Base-by-base conservation (phyloP, 495 filamentous ascomycete species). In the Xylaria curta region DNA sequence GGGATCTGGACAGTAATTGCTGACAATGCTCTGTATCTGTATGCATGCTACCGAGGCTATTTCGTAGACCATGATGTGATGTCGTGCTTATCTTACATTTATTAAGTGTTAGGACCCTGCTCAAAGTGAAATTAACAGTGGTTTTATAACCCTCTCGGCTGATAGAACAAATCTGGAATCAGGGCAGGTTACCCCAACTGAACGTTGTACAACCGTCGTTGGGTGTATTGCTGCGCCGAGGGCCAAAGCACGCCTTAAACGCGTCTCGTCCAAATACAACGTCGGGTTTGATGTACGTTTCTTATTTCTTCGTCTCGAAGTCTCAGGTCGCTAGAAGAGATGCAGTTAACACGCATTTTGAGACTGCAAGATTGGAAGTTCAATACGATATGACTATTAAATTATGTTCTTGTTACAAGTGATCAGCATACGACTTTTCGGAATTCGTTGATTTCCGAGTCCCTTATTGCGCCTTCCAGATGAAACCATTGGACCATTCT, bases 71-170 rank as follows among this genome's bases (percentile, higher is more conserved):
- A 26, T 51, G 19, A 44, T 51, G 21, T 53, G 19, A 44, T 51
- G 21, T 53, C 4, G 17, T 66, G 63, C 63, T 66, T 66, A 66
- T 53, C 26, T 66, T 44, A 66, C 17, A 24, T 49, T 66, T 49
- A 53, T 66, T 66, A 66, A 66, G 31, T 53, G 1, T 9, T 5
- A 8, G 9, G 21, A 53, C 63, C 63, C 21, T 51, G 63, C 46
- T 66, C 21, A 64, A 15, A 28, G 10, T 9, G 24, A 31, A 9
- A 36, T 66, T 66, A 66, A 66, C 3, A 36, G 8, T 31, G 19
- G 15, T 33, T 44, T 51, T 66, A 66, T 66, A n/a, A 38, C 46
- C 62, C 28, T 31, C 12, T 62, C 21, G 21, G 58, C 21, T 38
- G 33, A 17, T 17, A 60, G 28, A 62, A 12, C n/a, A 62, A 36